phyloP scores from a whole-genome alignment of 139 green algal genomes.

The Mychonastes homosphaera region DNA sequence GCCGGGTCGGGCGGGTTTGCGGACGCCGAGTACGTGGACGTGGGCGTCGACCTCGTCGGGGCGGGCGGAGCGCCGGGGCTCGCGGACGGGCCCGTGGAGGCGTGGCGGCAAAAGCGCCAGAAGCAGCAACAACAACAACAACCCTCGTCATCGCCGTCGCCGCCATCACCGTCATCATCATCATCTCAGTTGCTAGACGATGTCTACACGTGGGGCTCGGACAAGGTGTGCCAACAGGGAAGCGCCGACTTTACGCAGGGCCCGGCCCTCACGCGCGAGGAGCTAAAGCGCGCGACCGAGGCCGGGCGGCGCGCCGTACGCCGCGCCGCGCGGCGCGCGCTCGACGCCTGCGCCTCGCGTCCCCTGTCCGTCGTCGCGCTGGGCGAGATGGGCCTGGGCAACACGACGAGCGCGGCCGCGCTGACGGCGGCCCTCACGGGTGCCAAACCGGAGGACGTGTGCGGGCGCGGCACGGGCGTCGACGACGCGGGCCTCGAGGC shows the following conservation, averaged over 20 bases:
- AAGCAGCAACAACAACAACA: too few relatives aligned
- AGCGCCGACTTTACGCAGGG: conserved; percentile 1
- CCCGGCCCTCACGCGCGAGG: background rate
- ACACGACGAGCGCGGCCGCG: conserved; percentile 36
- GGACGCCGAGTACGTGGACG: background rate
- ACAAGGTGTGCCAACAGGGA: background rate
- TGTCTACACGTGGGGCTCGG: background rate
- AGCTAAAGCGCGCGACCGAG: background rate
- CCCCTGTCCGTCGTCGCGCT: background rate
- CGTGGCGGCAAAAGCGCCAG: too few relatives aligned
- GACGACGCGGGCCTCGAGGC: conserved; percentile 21
- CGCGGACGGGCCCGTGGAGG: background rate
- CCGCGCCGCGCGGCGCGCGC: too few relatives aligned
- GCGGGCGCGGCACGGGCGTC: conserved; percentile 31
- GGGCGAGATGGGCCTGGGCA: conserved; percentile 43
- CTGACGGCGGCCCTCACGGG: conserved; percentile 28
- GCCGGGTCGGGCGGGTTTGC: background rate
- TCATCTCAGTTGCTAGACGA: too few relatives aligned
- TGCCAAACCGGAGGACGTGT: conserved; percentile 15
- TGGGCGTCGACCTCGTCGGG: conserved; percentile 25
- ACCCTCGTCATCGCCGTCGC: too few relatives aligned
- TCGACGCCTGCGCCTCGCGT: background rate
- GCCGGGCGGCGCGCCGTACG: background rate
- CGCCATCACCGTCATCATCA: too few relatives aligned
- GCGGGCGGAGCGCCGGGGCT: conserved; percentile 13